Percentiles rank a stretch among this genome's conserved stretches.
Evolutionary conservation across 176 grass and related monocot species (phyloP).

Genomic region (Triticum monococcum): DNA sequence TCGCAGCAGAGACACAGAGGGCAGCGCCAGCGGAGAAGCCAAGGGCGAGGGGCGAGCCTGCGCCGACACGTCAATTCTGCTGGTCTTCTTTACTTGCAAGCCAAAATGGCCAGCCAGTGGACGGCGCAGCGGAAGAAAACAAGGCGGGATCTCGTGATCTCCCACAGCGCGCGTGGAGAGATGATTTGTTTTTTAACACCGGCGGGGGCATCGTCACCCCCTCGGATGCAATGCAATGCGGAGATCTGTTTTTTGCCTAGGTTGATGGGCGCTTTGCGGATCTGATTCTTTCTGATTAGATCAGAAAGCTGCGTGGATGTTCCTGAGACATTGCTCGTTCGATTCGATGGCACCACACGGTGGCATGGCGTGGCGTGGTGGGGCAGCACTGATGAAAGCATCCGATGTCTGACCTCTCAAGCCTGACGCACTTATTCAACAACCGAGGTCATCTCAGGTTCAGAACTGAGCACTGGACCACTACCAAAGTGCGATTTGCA

Average conservation of each 20-base stretch:
- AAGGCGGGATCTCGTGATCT: constrained; percentile 19
- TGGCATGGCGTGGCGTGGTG: background rate
- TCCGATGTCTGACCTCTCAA: constrained; percentile 8
- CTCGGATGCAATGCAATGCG: constrained; percentile 4
- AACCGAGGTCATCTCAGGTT: background rate
- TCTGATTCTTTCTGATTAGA: constrained; percentile 25
- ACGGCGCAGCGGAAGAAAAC: background rate
- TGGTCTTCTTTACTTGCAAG: background rate
- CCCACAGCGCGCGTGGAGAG: background rate
- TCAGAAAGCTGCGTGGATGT: constrained; percentile 1
- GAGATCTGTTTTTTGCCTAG: constrained; percentile 17
- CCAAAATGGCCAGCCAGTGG: background rate
- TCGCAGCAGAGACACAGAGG: background rate
- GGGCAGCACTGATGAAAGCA: background rate
- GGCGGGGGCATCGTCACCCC: background rate
- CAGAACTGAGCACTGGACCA: background rate
- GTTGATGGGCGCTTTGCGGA: background rate
- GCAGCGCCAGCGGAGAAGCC: background rate
- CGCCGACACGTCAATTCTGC: constrained; percentile 6
- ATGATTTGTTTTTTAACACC: background rate
- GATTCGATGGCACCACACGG: background rate
- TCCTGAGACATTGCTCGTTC: background rate
- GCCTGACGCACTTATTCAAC: background rate
- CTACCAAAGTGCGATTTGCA: background rate
- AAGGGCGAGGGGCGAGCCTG: background rate